Conservation (phyloP, 108 stramenopile genomes). For the Skeletonema potamos region DNA sequence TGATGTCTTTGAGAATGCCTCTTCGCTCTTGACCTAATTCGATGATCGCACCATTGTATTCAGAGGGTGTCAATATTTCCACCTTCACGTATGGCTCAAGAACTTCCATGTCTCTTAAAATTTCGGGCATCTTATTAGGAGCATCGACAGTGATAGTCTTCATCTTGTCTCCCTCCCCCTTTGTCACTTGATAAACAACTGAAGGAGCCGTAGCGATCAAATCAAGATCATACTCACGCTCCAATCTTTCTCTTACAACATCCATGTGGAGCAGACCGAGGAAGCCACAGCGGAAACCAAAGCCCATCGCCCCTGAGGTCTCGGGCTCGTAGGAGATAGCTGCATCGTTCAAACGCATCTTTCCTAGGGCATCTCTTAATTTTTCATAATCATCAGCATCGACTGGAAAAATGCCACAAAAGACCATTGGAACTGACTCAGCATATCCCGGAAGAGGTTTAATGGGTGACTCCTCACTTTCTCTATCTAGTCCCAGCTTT, state of each 20-base stretch:
- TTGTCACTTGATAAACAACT: conserved; percentile 90
- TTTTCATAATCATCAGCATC: conserved; percentile 94
- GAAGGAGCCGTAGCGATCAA: conserved; percentile 97
- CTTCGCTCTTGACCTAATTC: conserved; percentile 89
- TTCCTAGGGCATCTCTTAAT: conserved; percentile 88
- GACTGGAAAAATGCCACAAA: conserved; percentile 93
- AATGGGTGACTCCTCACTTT: conserved; percentile 46
- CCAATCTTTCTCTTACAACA: conserved; percentile 95
- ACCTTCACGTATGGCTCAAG: conserved; percentile 92
- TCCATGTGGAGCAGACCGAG: conserved; percentile 99
- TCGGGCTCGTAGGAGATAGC: conserved; percentile 87
- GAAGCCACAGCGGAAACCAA: conserved; percentile 96
- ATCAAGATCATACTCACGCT: conserved; percentile 93
- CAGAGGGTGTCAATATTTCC: conserved; percentile 83
- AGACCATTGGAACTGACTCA: conserved; percentile 94
- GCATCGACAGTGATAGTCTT: conserved; percentile 74
- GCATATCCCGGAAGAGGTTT: conserved; percentile 78
- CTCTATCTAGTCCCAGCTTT: conserved; percentile 10
- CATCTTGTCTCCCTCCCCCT: conserved; percentile 45
- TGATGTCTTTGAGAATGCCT: conserved; percentile 88
- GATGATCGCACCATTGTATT: conserved; percentile 87
- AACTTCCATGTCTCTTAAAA: conserved; percentile 64
- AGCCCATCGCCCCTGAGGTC: conserved; percentile 86
- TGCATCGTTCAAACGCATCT: conserved; percentile 94
- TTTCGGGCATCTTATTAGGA: conserved; percentile 95